Percentiles rank a stretch among this genome's conserved stretches.
Conservation (phyloP, 2,329 filamentous ascomycete genomes). For the Microdochium nivale region DNA sequence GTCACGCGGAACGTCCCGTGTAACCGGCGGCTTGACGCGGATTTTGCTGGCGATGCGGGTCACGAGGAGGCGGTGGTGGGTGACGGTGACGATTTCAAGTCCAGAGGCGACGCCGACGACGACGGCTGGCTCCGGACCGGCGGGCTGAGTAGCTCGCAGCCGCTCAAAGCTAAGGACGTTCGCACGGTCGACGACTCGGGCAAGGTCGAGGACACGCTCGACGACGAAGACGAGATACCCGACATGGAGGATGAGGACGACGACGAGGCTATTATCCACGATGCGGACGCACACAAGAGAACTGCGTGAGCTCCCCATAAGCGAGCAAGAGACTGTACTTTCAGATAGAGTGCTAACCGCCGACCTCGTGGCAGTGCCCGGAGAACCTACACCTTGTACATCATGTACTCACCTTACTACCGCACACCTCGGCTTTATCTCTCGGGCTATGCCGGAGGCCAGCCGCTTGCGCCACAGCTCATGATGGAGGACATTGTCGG, state of each 20-base stretch:
- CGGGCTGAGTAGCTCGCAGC: conserved; percentile 65
- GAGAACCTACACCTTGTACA: conserved; percentile 96
- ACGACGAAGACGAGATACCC: conserved; percentile 76
- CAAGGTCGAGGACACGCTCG: conserved; percentile 67
- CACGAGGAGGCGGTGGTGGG: conserved; percentile 80
- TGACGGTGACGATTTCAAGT: conserved; percentile 59
- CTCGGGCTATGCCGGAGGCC: conserved; percentile 77
- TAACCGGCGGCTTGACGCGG: conserved; percentile 81
- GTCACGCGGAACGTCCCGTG: conserved; percentile 93
- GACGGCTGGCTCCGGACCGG: conserved; percentile 91
- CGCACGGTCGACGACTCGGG: conserved; percentile 84
- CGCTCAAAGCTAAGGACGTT: conserved; percentile 71
- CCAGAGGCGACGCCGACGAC: conserved; percentile 47
- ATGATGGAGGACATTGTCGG: conserved; percentile 98
- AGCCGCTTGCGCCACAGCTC: conserved; percentile 69
- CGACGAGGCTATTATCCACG: conserved; percentile 90
- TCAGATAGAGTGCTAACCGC: conserved; percentile 10
- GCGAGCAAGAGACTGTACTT: not conserved
- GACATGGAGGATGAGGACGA: conserved; percentile 98
- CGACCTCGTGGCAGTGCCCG: conserved; percentile 47
- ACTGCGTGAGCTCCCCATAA: conserved; percentile 29
- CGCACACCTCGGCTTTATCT: conserved; percentile 92
- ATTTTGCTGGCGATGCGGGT: conserved; percentile 83
- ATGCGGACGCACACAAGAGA: conserved; percentile 43
- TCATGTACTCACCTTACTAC: conserved; percentile 96